Conservation (phyloP, 2,329 filamentous ascomycete species). For the Aspergillus sp. region DNA sequence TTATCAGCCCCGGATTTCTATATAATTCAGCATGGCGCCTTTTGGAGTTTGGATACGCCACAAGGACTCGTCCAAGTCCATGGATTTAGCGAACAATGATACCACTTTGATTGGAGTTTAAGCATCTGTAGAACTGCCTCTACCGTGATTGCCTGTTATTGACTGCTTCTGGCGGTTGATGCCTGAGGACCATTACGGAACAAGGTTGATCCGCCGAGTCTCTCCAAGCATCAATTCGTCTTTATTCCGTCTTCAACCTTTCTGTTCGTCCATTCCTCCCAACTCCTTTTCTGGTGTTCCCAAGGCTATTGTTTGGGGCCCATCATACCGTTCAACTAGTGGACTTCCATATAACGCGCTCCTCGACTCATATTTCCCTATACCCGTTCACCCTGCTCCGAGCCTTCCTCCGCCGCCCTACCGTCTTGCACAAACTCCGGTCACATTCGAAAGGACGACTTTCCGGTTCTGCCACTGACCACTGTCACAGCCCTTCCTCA, state of each 20-base stretch:
- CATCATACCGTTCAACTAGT: no score
- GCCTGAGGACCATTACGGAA: not conserved
- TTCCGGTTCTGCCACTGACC: no score
- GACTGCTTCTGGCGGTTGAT: not conserved
- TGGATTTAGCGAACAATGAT: slow-evolving; percentile 2
- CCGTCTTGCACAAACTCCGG: no score
- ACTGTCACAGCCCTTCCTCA: not conserved
- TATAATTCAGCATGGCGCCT: slow-evolving; percentile 7
- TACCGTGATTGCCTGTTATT: no score
- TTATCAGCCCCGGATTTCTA: slow-evolving; percentile 4
- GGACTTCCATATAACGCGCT: no score
- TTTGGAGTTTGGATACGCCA: not conserved
- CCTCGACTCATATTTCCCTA: no score
- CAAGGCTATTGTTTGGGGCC: no score
- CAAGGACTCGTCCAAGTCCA: slow-evolving; percentile 6
- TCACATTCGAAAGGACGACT: no score
- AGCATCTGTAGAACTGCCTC: no score
- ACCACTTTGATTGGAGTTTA: not conserved
- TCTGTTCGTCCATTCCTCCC: not conserved
- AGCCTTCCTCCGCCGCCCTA: no score
- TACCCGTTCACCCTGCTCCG: no score
- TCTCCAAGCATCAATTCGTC: not conserved
- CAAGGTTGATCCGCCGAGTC: not conserved
- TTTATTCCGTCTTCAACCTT: not conserved
- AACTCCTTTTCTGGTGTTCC: not conserved